These are phyloP conservation scores for Rhizoctonia solani DNA, from an alignment of 1,284 basidiomycete genomes.

Conservation along the genomic window DNA sequence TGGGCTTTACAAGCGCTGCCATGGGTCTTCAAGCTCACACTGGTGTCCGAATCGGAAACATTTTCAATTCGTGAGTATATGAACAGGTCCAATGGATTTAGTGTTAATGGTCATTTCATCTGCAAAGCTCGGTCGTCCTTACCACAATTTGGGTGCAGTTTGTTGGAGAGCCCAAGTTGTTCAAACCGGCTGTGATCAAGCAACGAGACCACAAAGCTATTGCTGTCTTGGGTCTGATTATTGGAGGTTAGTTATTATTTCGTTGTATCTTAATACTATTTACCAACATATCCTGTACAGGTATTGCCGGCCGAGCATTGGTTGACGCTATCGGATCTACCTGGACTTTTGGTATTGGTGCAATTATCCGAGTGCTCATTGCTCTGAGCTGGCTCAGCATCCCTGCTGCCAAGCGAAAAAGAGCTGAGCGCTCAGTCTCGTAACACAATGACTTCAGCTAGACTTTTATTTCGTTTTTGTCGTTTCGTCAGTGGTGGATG, in stretches of 20 bases:
- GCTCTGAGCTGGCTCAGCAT: constrained; percentile 70
- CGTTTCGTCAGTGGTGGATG: no score
- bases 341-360: constrained; percentile 67
- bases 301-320: constrained; percentile 69
- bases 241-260: constrained; percentile 52
- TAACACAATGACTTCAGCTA: no score
- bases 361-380: constrained; percentile 67
- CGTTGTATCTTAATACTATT: not conserved
- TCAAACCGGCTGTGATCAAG: constrained; percentile 55
- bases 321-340: constrained; percentile 64
- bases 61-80: constrained; percentile 28
- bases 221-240: constrained; percentile 67
- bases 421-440: no score
- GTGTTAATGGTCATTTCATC: constrained; percentile 13
- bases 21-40: constrained; percentile 83
- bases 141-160: constrained; percentile 88
- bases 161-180: constrained; percentile 75
- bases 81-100: constrained; percentile 48
- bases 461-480: no score
- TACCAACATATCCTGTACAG: constrained; percentile 41
- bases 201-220: constrained; percentile 75
- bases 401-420: constrained; percentile 52
- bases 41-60: constrained; percentile 70
- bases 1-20: constrained; percentile 78
- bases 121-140: constrained; percentile 55